phyloP scores from a whole-genome alignment of 345 rosid genomes.

The Salix exigua region DNA sequence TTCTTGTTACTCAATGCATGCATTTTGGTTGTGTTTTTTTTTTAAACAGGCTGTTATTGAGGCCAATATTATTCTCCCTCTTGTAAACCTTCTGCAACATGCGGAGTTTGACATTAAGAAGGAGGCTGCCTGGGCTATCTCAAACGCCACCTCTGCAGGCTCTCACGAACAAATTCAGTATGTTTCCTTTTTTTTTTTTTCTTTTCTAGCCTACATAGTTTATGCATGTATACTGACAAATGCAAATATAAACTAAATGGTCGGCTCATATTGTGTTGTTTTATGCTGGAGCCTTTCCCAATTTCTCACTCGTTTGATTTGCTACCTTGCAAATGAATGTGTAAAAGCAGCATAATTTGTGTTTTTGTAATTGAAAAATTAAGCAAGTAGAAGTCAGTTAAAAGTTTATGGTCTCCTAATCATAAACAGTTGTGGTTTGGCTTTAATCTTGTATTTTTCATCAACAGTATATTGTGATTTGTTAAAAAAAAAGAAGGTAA shows the following conservation, averaged over 20 bases:
- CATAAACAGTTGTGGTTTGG: not conserved
- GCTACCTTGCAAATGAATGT: too few species aligned
- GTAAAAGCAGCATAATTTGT: not conserved
- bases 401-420: too few species aligned
- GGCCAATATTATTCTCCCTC: constrained; percentile 34
- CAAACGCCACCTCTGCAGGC: constrained; percentile 38
- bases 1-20: not conserved
- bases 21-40: not conserved
- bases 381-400: too few species aligned
- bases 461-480: not conserved
- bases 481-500: not conserved
- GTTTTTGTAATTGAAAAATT: not conserved
- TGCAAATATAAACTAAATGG: not conserved
- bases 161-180: constrained; percentile 39
- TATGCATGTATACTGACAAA: not conserved
- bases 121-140: constrained; percentile 49
- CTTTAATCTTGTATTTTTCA: not conserved
- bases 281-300: too few species aligned
- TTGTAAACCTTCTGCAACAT: constrained; percentile 39
- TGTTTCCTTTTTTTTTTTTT: not conserved
- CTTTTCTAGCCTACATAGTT: not conserved
- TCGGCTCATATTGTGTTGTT: not conserved
- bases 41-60: constrained; percentile 35
- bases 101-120: constrained; percentile 40
- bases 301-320: too few species aligned